These are phyloP conservation scores for Eucalyptus erythrocorys DNA, from an alignment of 345 rosid genomes.

Conservation along the genomic window DNA sequence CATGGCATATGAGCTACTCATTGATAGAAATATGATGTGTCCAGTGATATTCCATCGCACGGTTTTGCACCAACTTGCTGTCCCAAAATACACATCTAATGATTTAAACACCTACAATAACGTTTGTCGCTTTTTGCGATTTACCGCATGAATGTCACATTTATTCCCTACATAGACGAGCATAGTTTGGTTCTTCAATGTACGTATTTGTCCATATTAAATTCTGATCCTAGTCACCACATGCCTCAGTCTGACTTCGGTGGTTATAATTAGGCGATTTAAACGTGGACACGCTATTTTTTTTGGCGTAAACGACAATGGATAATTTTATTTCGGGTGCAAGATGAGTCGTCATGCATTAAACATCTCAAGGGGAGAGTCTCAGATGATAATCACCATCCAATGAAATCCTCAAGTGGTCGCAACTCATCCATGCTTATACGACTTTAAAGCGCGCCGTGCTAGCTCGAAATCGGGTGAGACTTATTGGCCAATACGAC, in stretches of 20 bases:
- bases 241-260: neutral
- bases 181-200: neutral
- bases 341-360: neutral
- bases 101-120: neutral
- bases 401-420: neutral
- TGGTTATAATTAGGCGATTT: neutral
- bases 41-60: neutral
- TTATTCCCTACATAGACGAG: neutral
- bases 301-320: neutral
- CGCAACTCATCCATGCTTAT: neutral
- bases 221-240: neutral
- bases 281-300: neutral
- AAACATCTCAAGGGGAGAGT: neutral
- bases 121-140: neutral
- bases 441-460: neutral
- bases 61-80: neutral
- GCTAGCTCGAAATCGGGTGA: too few relatives aligned
- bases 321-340: neutral
- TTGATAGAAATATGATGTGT: neutral
- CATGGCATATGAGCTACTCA: neutral
- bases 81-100: neutral
- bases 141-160: neutral
- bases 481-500: neutral
- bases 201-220: neutral
- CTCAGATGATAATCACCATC: neutral